Conservation (phyloP, 1,284 basidiomycete species). For the Pisolithus thermaeus region DNA sequence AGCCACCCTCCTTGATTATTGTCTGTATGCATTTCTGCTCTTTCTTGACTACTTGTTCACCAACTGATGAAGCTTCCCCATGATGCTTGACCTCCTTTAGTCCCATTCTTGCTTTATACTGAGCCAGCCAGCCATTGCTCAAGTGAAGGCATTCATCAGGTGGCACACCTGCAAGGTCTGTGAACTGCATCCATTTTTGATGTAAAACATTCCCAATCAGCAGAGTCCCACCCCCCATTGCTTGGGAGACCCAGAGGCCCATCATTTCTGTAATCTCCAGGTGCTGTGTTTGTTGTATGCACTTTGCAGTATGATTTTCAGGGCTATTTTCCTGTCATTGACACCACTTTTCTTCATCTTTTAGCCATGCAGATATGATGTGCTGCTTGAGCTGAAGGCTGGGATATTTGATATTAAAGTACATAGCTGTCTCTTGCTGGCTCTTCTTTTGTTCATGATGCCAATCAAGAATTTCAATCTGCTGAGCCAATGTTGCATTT, state of each 20-base stretch:
- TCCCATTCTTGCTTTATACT: slow-evolving; percentile 21
- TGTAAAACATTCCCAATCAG: slow-evolving; percentile 24
- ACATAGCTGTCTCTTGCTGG: slow-evolving; percentile 2
- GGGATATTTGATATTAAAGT: slow-evolving; percentile 7
- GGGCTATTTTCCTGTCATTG: not conserved
- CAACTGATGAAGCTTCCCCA: slow-evolving; percentile 29
- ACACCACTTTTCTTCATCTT: not conserved
- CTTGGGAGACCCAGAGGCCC: slow-evolving; percentile 27
- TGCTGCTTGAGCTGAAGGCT: slow-evolving; percentile 2
- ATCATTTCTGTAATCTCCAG: slow-evolving; percentile 31
- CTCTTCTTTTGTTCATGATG: not conserved
- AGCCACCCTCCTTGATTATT: not conserved
- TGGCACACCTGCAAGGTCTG: not conserved
- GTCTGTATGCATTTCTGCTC: not conserved
- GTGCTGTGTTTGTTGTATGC: slow-evolving; percentile 15
- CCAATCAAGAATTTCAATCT: slow-evolving; percentile 12
- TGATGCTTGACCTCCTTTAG: slow-evolving; percentile 25
- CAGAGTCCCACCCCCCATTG: slow-evolving; percentile 21
- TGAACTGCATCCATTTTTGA: slow-evolving; percentile 10
- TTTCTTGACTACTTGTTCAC: slow-evolving; percentile 11
- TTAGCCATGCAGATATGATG: not conserved
- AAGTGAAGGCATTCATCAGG: slow-evolving; percentile 21
- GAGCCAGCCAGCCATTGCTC: slow-evolving; percentile 28
- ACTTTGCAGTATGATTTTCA: not conserved
- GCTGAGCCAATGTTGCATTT: slow-evolving; percentile 3